These are phyloP conservation scores for Penicillium pancosmium DNA, from an alignment of 495 filamentous ascomycete genomes.

Conservation along the genomic window DNA sequence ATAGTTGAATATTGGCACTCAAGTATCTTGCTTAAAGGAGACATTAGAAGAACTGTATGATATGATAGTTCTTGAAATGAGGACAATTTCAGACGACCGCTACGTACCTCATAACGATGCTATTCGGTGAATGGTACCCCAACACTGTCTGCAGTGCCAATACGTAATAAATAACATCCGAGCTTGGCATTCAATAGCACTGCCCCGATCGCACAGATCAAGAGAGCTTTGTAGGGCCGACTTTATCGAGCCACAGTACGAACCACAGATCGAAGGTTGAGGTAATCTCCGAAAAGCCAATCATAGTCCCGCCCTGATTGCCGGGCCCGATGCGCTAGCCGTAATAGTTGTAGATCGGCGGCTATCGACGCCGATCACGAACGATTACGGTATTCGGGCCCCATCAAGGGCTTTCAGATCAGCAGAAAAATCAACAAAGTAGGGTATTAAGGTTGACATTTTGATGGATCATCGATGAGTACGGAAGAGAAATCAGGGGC, in stretches of 20 bases:
- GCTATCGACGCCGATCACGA: not conserved
- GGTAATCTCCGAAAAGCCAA: not conserved
- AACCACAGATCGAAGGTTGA: not conserved
- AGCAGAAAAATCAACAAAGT: not conserved
- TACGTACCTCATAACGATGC: too few relatives aligned
- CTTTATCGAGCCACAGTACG: not conserved
- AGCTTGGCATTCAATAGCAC: not conserved
- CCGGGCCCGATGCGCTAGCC: not conserved
- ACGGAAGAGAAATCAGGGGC: not conserved
- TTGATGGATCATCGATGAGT: not conserved
- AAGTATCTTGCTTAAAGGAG: too few relatives aligned
- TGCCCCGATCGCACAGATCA: not conserved
- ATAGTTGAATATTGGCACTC: too few relatives aligned
- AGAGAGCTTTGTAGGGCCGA: not conserved
- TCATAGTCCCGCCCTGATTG: not conserved
- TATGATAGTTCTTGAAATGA: too few relatives aligned
- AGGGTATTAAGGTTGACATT: not conserved
- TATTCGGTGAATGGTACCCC: too few relatives aligned
- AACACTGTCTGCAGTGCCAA: too few relatives aligned
- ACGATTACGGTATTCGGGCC: not conserved
- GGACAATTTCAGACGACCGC: too few relatives aligned
- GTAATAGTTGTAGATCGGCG: not conserved
- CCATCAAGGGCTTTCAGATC: not conserved
- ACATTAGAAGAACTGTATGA: too few relatives aligned
- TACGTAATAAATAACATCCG: too few relatives aligned